These are phyloP conservation scores for Poteriospumella lacustris DNA, from an alignment of 108 stramenopile genomes.

Conservation along the genomic window DNA sequence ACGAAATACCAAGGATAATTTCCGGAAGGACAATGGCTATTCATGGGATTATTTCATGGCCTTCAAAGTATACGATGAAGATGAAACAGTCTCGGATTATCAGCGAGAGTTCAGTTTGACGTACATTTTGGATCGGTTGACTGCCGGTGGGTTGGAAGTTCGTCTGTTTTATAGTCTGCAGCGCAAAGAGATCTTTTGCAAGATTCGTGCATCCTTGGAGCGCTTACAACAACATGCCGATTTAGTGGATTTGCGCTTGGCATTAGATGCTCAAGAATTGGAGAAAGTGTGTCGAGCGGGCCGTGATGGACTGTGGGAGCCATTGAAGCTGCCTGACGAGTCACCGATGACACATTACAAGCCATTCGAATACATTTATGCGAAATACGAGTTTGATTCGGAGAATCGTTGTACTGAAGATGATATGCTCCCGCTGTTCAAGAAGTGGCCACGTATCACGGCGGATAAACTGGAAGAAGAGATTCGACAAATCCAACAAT, in stretches of 20 bases:
- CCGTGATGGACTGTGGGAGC: conserved; percentile 18
- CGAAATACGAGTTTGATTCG: conserved; percentile 2
- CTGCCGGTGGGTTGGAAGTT: conserved; percentile 16
- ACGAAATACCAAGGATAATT: conserved; percentile 19
- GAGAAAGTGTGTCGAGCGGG: background rate
- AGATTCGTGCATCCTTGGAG: conserved; percentile 1
- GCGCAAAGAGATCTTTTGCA: conserved; percentile 17
- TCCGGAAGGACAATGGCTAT: background rate
- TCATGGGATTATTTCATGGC: conserved; percentile 27
- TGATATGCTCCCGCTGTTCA: background rate
- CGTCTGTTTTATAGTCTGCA: conserved; percentile 18
- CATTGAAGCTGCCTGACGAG: background rate
- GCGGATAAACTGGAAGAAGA: no score
- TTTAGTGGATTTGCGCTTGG: background rate
- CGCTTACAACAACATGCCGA: conserved; percentile 16
- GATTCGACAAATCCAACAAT: no score
- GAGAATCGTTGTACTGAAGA: background rate
- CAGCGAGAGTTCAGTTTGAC: conserved; percentile 10
- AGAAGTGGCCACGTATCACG: background rate
- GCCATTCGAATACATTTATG: conserved; percentile 21
- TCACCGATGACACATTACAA: background rate
- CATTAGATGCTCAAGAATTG: background rate
- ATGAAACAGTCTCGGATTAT: background rate
- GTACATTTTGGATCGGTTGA: background rate
- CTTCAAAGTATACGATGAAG: conserved; percentile 17